Conservation (phyloP, 805 yeast species). For the Spathaspora sp. region DNA sequence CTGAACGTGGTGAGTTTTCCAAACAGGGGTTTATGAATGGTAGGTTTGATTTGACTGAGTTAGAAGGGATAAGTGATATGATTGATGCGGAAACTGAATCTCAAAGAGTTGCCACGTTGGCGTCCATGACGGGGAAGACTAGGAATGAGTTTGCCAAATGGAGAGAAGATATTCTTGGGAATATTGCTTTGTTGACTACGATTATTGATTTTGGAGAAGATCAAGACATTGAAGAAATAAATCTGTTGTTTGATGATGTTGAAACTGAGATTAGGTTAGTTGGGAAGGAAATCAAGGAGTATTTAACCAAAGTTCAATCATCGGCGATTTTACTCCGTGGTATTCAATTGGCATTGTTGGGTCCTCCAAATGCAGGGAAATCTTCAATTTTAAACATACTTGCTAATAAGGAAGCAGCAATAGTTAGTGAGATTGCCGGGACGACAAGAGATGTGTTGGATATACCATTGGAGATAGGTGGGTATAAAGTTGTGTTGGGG, state of each 20-base stretch:
- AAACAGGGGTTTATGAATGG: constrained; percentile 82
- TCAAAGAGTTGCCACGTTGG: constrained; percentile 73
- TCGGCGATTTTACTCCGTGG: constrained; percentile 71
- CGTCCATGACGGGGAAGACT: constrained; percentile 69
- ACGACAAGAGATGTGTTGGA: constrained; percentile 90
- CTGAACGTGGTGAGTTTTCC: constrained; percentile 93
- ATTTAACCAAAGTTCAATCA: constrained; percentile 45
- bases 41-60: constrained; percentile 78
- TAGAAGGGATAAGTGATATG: constrained; percentile 84
- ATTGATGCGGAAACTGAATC: constrained; percentile 93
- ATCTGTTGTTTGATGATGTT: constrained; percentile 50
- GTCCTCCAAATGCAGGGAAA: constrained; percentile 97
- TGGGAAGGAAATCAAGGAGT: constrained; percentile 41
- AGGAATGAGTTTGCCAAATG: constrained; percentile 54
- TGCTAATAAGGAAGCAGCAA: constrained; percentile 78
- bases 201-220: constrained; percentile 95
- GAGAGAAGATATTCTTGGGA: constrained; percentile 62
- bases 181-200: constrained; percentile 77
- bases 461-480: constrained; percentile 74
- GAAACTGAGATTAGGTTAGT: constrained; percentile 38
- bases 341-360: constrained; percentile 66
- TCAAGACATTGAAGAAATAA: constrained; percentile 70
- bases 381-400: constrained; percentile 79
- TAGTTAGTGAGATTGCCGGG: constrained; percentile 89
- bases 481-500: constrained; percentile 77